Evolutionary conservation across 1,284 basidiomycete species (phyloP).

Genomic region (Ceratobasidium sp.): DNA sequence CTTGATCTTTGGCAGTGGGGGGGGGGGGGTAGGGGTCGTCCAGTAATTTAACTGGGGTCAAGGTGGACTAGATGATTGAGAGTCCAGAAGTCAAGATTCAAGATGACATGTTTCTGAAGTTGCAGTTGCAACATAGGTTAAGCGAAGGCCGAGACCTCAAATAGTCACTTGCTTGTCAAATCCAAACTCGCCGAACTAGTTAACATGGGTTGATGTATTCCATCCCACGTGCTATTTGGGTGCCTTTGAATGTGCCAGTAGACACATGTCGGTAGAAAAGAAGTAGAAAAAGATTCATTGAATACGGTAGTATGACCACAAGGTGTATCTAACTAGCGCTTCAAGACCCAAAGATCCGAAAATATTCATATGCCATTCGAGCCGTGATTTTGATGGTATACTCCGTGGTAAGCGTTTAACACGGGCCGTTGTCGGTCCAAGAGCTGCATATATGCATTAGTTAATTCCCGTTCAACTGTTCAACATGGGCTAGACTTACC

Average conservation of each 20-base stretch:
- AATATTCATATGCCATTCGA: background rate
- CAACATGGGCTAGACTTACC: background rate
- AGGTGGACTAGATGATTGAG: too few relatives aligned
- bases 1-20: too few relatives aligned
- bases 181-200: too few relatives aligned
- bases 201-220: too few relatives aligned
- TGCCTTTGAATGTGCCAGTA: background rate
- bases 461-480: background rate
- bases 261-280: background rate
- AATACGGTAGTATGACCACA: background rate
- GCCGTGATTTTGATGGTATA: background rate
- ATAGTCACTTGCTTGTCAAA: too few relatives aligned
- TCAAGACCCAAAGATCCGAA: background rate
- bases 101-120: too few relatives aligned
- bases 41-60: too few relatives aligned
- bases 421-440: slow-evolving; percentile 44
- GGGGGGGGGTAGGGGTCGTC: too few relatives aligned
- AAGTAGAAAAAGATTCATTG: background rate
- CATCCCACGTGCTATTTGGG: background rate
- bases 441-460: background rate
- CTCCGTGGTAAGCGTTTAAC: slow-evolving; percentile 15
- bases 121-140: too few relatives aligned
- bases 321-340: background rate
- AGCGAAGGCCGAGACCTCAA: too few relatives aligned
- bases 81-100: too few relatives aligned